Percentiles rank a stretch among this genome's conserved stretches.
Conservation (phyloP, 805 yeast species). For the Wickerhamomyces queroliae region DNA sequence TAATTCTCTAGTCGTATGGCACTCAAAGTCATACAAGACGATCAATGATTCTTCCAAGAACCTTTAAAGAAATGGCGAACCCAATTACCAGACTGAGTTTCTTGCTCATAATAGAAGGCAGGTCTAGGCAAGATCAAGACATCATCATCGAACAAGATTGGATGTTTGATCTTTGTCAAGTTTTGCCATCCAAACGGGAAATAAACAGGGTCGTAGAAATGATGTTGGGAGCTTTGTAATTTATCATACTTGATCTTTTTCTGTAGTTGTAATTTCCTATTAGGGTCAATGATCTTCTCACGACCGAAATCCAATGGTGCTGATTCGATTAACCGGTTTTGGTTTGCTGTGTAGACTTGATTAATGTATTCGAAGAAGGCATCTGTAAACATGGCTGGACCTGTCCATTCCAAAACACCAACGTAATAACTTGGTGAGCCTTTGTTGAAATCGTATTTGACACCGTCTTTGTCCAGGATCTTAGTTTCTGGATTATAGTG, state of each 20-base stretch:
- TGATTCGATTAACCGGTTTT: too few relatives aligned
- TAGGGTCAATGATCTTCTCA: background rate
- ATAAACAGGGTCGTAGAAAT: background rate
- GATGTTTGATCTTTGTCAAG: constrained; percentile 47
- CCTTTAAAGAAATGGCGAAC: constrained; percentile 55
- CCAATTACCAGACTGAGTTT: constrained; percentile 59
- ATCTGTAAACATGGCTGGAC: constrained; percentile 47
- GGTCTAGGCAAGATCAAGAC: constrained; percentile 56
- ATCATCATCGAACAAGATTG: constrained; percentile 49
- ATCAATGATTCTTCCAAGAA: constrained; percentile 38
- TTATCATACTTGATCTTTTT: background rate
- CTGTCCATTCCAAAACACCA: constrained; percentile 52
- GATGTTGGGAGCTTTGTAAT: background rate
- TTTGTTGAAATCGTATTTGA: constrained; percentile 29
- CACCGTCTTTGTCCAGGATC: constrained; percentile 21
- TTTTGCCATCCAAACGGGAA: constrained; percentile 42
- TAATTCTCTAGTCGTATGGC: too few relatives aligned
- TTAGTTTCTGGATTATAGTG: constrained; percentile 26
- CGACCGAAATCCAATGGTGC: background rate
- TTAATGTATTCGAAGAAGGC: constrained; percentile 40
- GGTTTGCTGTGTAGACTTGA: constrained; percentile 1
- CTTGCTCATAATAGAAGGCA: constrained; percentile 54
- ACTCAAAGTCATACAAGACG: too few relatives aligned
- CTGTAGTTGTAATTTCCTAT: background rate
- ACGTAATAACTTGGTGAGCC: constrained; percentile 56